Evolutionary conservation across 306 rosid genomes (phyloP), one percentile per base, ranked within the genome.

Genomic region (Adenanthera pavonina): DNA sequence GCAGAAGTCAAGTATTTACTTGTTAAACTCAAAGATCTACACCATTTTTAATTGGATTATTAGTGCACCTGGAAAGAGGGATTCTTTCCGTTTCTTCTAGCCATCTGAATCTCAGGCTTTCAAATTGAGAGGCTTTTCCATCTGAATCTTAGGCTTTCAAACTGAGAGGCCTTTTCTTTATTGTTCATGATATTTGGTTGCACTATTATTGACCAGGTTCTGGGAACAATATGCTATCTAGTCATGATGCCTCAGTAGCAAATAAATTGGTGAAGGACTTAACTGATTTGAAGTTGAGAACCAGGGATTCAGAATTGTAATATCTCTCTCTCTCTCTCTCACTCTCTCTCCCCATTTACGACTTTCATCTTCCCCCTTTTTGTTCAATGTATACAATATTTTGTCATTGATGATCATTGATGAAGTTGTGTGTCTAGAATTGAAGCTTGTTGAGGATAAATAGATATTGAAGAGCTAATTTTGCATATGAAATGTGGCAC

Each of bases 191-290:
- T 15, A 59, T 75, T 34, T 67, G 59, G 41, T 20, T 33, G 51
- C 2, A 2, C 11, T 67, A 57, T 41, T 72, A 30, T 81, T 43
- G 16, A 47, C 10, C 66, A 89, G 97, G 99, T 79, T 93, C 97
- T 30, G 97, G 91, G 66, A 87, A 85, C 81, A 88, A 86, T 51
- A 92, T 92, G 96, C 90, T 95, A 14, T 93, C 94, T 16, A 53
- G 78, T 80, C 85, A 89, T 54, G 97, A 95, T 48, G 93, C 84
- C 64, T 83, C 90, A 1, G 92, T 85, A 33, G 95, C 94, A 40
- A 89, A 76, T 90, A 80, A 87, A 80, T 86, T 95, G 74, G 78
- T 90, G 74, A 91, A 89, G 69, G 89, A 90, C 62, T 74, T 95
- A 47, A 76, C 83, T 81, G 77, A 79, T 74, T 72, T 85, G 85